Conservation (phyloP, 768 basidiomycete genomes). For the Suillus spraguei region DNA sequence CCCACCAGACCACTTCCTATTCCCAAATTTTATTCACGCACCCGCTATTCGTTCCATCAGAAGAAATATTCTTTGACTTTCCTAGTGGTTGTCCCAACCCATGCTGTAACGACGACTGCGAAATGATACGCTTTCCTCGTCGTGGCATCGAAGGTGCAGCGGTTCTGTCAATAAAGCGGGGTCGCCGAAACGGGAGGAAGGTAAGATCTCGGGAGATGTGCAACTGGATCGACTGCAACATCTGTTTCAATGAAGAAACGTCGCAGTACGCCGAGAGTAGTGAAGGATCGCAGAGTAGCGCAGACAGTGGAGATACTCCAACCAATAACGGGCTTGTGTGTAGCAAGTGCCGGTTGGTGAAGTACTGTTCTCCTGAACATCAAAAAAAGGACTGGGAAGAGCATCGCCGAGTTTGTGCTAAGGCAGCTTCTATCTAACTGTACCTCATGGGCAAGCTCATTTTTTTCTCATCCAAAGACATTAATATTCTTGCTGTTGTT, state of each 20-base stretch:
- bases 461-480: slow-evolving; percentile 10
- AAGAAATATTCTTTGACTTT: slow-evolving; percentile 75
- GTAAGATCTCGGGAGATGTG: slow-evolving; percentile 68
- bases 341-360: slow-evolving; percentile 78
- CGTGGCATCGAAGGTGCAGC: slow-evolving; percentile 62
- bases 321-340: slow-evolving; percentile 58
- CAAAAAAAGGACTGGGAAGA: slow-evolving; percentile 81
- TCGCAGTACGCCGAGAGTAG: slow-evolving; percentile 37
- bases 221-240: slow-evolving; percentile 79
- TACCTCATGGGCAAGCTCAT: neutral
- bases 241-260: slow-evolving; percentile 54
- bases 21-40: slow-evolving; percentile 83
- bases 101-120: slow-evolving; percentile 79
- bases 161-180: slow-evolving; percentile 64
- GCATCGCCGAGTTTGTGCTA: slow-evolving; percentile 69
- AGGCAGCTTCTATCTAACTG: slow-evolving; percentile 25
- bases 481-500: slow-evolving; percentile 4
- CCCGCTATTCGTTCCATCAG: slow-evolving; percentile 66
- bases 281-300: slow-evolving; percentile 47
- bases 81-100: slow-evolving; percentile 81
- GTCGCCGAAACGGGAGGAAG: slow-evolving; percentile 49
- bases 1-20: slow-evolving; percentile 78
- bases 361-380: slow-evolving; percentile 75
- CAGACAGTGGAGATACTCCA: slow-evolving; percentile 34
- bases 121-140: slow-evolving; percentile 80